Percentiles rank a stretch among this genome's conserved stretches.
These are phyloP conservation scores for Nicotiana obtusifolia DNA, from an alignment of 257 asterid species.

Conservation along the genomic window DNA sequence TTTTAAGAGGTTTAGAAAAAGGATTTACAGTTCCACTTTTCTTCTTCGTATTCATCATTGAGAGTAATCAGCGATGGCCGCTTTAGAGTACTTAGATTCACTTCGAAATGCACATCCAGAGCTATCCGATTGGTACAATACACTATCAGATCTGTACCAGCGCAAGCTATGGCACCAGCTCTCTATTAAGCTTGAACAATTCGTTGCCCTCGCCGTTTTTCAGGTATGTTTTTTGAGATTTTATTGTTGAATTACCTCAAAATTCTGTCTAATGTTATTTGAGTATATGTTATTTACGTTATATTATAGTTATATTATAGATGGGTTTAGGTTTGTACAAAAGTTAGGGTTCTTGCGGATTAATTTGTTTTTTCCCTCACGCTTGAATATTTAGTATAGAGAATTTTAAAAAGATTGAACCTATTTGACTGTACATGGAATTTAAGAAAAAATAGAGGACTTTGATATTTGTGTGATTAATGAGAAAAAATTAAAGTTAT, in stretches of 20 bases:
- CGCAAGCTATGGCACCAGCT: slow-evolving; percentile 95
- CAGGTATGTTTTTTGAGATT: slow-evolving; percentile 69
- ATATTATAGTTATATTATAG: no score
- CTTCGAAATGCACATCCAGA: slow-evolving; percentile 69
- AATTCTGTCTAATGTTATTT: neutral
- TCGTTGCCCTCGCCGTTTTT: slow-evolving; percentile 73
- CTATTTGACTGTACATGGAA: no score
- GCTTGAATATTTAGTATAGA: no score
- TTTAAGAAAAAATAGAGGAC: no score
- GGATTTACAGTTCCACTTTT: neutral
- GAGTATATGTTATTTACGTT: neutral
- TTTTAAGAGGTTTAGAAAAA: neutral
- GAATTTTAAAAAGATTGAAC: no score
- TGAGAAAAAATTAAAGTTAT: no score
- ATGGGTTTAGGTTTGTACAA: no score
- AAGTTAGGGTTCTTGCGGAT: no score
- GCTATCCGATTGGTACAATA: slow-evolving; percentile 71
- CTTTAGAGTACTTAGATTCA: slow-evolving; percentile 68
- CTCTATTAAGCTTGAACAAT: slow-evolving; percentile 87
- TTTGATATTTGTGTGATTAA: no score
- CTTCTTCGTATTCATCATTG: neutral
- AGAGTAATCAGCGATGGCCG: slow-evolving; percentile 46
- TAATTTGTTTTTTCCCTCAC: no score
- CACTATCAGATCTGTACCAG: slow-evolving; percentile 92
- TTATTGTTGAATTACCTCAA: no score